Base-by-base conservation (phyloP, 805 yeast genomes). In the Henningerozyma blattae region DNA sequence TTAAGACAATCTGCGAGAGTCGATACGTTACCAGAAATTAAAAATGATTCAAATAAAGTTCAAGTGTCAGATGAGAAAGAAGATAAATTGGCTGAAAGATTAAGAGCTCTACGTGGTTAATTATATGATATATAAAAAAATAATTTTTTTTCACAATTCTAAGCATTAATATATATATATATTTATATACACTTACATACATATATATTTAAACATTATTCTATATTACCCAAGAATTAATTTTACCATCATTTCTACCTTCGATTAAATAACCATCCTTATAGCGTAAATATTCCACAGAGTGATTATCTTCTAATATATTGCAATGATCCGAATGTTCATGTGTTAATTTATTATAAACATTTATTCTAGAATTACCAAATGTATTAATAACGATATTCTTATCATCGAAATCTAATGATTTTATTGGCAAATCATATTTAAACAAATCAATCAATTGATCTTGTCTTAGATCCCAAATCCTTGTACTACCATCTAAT, bases 71-170 rank as follows among this genome's bases (percentile, higher is more conserved):
- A 71, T 34, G 94, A 82, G 44, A 79, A 80, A 43, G 97, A 89
- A 58, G 95, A 89, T 48, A 70, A 67, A 41, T 67, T 91, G 32
- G 87, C 94, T 1, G 94, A 91, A 59, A 65, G 96, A 48, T 62
- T 91, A 39, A 72, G 93, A 43, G 97, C 96, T 1, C 64, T 91
- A 45, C 69, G 98, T 37, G 63, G 68, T 7, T 64, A 39, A 37
- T 22, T 20, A 28, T 27, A 10, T 10, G n/a, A 10, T 13, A 26
- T 10, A 20, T n/a, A n/a, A n/a, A n/a, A n/a, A n/a, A n/a, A n/a
- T n/a, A n/a, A n/a, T n/a, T n/a, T n/a, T n/a, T n/a, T n/a, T n/a
- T n/a, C n/a, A n/a, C n/a, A n/a, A n/a, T n/a, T n/a, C n/a, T n/a
- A n/a, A n/a, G n/a, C n/a, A n/a, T n/a, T n/a, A n/a, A n/a, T n/a